Conservation (phyloP, 208 protist species). For the Willaertia magna region DNA sequence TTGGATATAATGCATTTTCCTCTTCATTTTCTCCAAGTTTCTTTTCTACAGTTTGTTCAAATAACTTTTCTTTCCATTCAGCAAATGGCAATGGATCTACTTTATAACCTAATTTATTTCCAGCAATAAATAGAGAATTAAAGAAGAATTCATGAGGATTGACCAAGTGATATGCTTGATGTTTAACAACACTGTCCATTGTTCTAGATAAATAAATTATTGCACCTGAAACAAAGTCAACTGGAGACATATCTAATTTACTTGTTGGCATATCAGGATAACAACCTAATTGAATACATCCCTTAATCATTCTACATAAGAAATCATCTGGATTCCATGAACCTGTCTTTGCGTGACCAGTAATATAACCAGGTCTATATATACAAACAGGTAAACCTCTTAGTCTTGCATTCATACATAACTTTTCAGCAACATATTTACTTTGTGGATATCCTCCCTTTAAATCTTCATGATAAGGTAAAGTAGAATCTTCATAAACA, state of each 20-base stretch:
- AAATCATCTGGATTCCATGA: constrained; percentile 38
- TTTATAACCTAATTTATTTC: background rate
- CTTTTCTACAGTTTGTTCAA: background rate
- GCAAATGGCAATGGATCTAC: background rate
- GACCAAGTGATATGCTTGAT: constrained; percentile 1
- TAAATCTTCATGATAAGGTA: constrained; percentile 22
- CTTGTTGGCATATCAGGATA: constrained; percentile 21
- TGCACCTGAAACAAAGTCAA: constrained; percentile 28
- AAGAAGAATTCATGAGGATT: constrained; percentile 7
- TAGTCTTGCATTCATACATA: constrained; percentile 20
- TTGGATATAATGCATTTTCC: background rate
- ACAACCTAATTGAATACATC: constrained; percentile 28
- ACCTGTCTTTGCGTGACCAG: constrained; percentile 26
- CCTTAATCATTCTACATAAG: constrained; percentile 34
- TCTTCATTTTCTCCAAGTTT: background rate
- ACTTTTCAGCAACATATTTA: constrained; percentile 40
- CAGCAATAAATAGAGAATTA: background rate
- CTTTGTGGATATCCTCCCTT: constrained; percentile 33
- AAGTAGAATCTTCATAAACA: constrained; percentile 12
- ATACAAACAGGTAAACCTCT: constrained; percentile 24
- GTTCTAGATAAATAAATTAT: constrained; percentile 10
- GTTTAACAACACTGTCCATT: background rate
- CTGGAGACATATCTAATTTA: constrained; percentile 32
- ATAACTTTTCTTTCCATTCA: background rate
- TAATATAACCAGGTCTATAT: constrained; percentile 35